These are phyloP conservation scores for Cornus controversa DNA, from an alignment of 148 eudicot genomes.

Conservation along the genomic window DNA sequence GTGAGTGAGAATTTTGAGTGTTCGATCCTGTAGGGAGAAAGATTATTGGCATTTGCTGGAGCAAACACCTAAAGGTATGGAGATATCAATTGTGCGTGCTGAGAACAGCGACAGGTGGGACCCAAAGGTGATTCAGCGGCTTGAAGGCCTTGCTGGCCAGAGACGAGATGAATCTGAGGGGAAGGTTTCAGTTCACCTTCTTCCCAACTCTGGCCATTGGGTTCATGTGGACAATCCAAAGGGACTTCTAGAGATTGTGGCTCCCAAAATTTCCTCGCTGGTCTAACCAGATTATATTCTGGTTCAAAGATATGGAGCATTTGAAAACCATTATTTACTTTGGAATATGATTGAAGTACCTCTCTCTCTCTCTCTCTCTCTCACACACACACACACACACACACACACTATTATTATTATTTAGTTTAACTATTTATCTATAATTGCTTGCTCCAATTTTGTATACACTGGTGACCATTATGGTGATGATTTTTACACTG, in stretches of 20 bases:
- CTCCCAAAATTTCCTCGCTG: slow-evolving; percentile 69
- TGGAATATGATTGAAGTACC: background rate
- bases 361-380: too few relatives aligned
- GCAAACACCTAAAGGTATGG: slow-evolving; percentile 67
- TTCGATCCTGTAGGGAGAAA: slow-evolving; percentile 47
- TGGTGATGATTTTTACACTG: background rate
- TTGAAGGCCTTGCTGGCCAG: slow-evolving; percentile 49
- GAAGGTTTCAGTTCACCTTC: slow-evolving; percentile 62
- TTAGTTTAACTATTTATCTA: background rate
- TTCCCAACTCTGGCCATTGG: slow-evolving; percentile 96
- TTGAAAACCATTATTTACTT: background rate
- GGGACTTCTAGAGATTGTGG: slow-evolving; percentile 85
- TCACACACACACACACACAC: too few relatives aligned
- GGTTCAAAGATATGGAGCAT: background rate
- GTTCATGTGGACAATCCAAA: slow-evolving; percentile 95
- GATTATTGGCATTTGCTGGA: slow-evolving; percentile 83
- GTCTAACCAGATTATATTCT: slow-evolving; percentile 10
- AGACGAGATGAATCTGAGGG: slow-evolving; percentile 51
- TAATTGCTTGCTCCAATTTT: background rate
- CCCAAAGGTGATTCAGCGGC: slow-evolving; percentile 49
- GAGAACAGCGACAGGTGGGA: slow-evolving; percentile 98
- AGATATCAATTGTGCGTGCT: slow-evolving; percentile 72
- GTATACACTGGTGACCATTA: too few relatives aligned
- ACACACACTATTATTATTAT: too few relatives aligned
- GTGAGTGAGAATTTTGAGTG: background rate